Conservation (phyloP, 352 stramenopile genomes). For the Pythium coloratum region DNA sequence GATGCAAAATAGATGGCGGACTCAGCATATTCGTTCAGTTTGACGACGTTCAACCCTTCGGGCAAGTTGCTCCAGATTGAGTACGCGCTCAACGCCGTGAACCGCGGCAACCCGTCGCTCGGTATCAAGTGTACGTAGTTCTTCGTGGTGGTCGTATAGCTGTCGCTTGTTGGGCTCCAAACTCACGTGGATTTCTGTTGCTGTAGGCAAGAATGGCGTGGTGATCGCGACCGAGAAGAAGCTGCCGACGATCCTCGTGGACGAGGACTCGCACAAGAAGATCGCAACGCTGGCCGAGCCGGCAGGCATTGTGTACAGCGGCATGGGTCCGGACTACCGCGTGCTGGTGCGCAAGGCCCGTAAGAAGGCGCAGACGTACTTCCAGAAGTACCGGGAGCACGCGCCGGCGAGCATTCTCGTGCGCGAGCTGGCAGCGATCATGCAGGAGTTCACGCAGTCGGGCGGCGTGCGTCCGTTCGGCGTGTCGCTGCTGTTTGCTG, state of each 20-base stretch:
- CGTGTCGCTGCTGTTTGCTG: slow-evolving; percentile 97
- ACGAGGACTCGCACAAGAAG: slow-evolving; percentile 95
- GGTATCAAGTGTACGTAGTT: slow-evolving; percentile 92
- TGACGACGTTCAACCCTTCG: slow-evolving; percentile 99
- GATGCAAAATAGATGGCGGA: slow-evolving; percentile 82
- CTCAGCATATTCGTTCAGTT: slow-evolving; percentile 98
- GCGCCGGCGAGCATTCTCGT: slow-evolving; percentile 96
- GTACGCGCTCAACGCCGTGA: slow-evolving; percentile 98
- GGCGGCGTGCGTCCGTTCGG: slow-evolving; percentile 98
- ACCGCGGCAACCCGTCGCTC: slow-evolving; percentile 96
- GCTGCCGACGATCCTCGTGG: slow-evolving; percentile 93
- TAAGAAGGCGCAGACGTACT: slow-evolving; percentile 96
- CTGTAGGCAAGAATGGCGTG: slow-evolving; percentile 96
- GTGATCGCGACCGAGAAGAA: slow-evolving; percentile 99
- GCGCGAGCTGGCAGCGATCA: slow-evolving; percentile 95
- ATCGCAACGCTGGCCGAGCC: slow-evolving; percentile 93
- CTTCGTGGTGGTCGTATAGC: too few species aligned
- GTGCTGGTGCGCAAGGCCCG: slow-evolving; percentile 96
- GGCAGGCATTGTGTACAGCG: slow-evolving; percentile 96
- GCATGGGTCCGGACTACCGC: slow-evolving; percentile 98
- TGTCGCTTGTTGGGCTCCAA: not conserved
- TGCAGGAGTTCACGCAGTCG: slow-evolving; percentile 99
- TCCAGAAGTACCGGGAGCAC: slow-evolving; percentile 93
- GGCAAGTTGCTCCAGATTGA: slow-evolving; percentile 99
- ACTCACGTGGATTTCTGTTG: slow-evolving; percentile 4